Conservation (phyloP, 257 asterid genomes). For the Ophiorrhiza pumila region DNA sequence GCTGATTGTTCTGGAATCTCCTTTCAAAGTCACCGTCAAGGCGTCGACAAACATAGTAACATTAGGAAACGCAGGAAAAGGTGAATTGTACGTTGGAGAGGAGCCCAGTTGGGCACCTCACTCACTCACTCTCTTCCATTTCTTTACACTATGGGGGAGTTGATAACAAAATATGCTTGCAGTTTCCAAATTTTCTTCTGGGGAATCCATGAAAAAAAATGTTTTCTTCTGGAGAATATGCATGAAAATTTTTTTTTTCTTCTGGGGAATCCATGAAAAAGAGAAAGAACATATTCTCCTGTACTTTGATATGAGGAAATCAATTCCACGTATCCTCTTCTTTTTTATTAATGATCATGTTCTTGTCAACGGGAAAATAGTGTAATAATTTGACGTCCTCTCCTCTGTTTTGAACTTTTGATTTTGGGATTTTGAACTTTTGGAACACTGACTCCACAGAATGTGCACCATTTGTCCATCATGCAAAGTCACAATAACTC, state of each 20-base stretch:
- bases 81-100: no score
- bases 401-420: background rate
- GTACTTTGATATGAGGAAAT: background rate
- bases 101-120: background rate
- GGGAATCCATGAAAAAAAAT: no score
- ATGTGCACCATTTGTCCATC: conserved; percentile 6
- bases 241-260: background rate
- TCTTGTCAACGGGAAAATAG: background rate
- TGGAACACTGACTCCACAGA: background rate
- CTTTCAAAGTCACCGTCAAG: no score
- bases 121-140: background rate
- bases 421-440: background rate
- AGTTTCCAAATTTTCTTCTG: background rate
- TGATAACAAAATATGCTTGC: background rate
- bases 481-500: background rate
- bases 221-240: background rate
- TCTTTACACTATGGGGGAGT: background rate
- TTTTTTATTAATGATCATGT: background rate
- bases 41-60: no score
- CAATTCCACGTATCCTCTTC: background rate
- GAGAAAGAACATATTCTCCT: background rate
- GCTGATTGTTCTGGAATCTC: no score
- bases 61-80: background rate
- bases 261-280: background rate
- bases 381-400: no score